phyloP scores from a whole-genome alignment of 1,284 basidiomycete species.

The Fomitopsis schrenkii region DNA sequence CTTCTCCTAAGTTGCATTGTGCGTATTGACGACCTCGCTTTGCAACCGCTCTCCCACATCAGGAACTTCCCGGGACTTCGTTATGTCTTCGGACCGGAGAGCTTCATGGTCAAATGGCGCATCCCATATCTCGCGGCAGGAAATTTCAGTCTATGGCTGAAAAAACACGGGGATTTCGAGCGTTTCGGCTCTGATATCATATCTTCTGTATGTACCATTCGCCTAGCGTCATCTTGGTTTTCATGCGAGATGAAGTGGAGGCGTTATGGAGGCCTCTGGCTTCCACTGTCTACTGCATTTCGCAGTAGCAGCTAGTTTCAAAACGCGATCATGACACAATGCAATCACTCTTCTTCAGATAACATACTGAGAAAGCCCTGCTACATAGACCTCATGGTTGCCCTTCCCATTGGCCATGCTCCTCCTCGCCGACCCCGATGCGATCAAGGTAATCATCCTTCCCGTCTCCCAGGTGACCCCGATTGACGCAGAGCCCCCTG shows the following conservation, averaged over 20 bases:
- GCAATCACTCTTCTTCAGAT: neutral
- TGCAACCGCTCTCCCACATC: neutral
- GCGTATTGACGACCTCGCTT: neutral
- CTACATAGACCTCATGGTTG: neutral
- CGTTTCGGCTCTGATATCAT: constrained; percentile 17
- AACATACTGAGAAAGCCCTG: no score
- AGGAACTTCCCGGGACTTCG: constrained; percentile 20
- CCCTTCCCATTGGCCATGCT: neutral
- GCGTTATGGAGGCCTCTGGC: no score
- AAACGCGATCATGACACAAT: no score
- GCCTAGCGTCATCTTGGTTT: neutral
- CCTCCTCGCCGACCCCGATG: constrained; percentile 18
- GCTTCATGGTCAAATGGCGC: constrained; percentile 11
- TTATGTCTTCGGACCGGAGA: constrained; percentile 12
- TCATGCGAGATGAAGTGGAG: neutral
- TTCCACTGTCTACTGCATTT: no score
- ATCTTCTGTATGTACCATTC: constrained; percentile 12
- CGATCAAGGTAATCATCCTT: constrained; percentile 14
- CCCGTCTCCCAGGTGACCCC: neutral
- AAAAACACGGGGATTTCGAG: constrained; percentile 16
- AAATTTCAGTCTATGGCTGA: constrained; percentile 9
- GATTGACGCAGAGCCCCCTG: neutral
- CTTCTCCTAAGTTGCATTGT: neutral
- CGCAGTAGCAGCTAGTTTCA: no score
- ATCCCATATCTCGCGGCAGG: constrained; percentile 17